Conservation (phyloP, 192 early-diverging fungal species). For the Backusella mclennaniae region DNA sequence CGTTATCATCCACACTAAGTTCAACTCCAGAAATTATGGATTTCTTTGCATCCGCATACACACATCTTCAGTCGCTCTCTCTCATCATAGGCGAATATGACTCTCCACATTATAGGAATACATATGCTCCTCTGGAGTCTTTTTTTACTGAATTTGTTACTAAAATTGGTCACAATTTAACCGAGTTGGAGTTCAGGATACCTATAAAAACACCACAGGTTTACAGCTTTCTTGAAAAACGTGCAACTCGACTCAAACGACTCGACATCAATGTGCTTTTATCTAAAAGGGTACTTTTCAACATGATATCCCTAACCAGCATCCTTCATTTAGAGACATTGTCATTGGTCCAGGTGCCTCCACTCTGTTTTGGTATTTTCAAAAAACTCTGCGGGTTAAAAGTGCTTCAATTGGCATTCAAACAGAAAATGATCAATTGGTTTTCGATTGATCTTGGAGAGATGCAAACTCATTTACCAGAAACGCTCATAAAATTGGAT, state of each 20-base stretch:
- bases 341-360: background rate
- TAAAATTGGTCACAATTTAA: background rate
- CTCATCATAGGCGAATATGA: background rate
- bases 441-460: background rate
- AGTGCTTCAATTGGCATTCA: background rate
- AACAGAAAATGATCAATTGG: background rate
- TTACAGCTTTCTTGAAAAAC: background rate
- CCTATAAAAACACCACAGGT: background rate
- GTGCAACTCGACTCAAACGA: background rate
- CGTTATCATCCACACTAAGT: background rate
- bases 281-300: background rate
- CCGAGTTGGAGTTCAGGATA: background rate
- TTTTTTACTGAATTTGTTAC: background rate
- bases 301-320: background rate
- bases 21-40: background rate
- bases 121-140: background rate
- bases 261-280: background rate
- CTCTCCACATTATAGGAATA: background rate
- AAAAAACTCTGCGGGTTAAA: background rate
- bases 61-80: background rate
- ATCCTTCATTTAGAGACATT: background rate
- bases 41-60: background rate
- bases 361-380: background rate
- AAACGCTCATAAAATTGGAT: background rate
- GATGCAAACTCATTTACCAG: background rate